Evolutionary conservation across 371 early-diverging fungal species (phyloP).

Genomic region (Mortierella sp.): DNA sequence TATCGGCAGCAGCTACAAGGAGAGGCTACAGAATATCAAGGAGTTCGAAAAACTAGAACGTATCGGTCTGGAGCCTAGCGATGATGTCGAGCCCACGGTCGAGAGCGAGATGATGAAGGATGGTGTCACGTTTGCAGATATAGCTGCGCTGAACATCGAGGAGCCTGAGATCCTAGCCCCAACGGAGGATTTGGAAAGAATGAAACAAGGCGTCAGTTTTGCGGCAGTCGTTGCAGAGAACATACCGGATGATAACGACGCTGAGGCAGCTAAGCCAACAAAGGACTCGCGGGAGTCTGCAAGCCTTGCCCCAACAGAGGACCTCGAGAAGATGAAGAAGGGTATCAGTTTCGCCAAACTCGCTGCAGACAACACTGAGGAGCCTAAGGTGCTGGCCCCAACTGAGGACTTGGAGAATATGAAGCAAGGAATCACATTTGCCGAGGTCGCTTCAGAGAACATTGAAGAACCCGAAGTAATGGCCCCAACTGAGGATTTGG

Average conservation of each 20-base stretch:
- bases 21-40: slow-evolving; percentile 19
- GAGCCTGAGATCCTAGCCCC: slow-evolving; percentile 38
- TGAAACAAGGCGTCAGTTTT: slow-evolving; percentile 35
- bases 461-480: slow-evolving; percentile 9
- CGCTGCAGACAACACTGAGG: slow-evolving; percentile 6
- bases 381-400: slow-evolving; percentile 19
- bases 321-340: slow-evolving; percentile 33
- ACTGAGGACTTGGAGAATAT: slow-evolving; percentile 35
- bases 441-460: slow-evolving; percentile 12
- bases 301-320: slow-evolving; percentile 26
- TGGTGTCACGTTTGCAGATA: slow-evolving; percentile 35
- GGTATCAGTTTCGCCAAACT: slow-evolving; percentile 21
- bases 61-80: slow-evolving; percentile 32
- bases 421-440: slow-evolving; percentile 32
- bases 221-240: slow-evolving; percentile 27
- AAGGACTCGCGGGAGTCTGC: slow-evolving; percentile 6
- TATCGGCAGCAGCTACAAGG: slow-evolving; percentile 13
- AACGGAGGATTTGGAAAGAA: slow-evolving; percentile 45
- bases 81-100: slow-evolving; percentile 33
- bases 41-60: slow-evolving; percentile 28
- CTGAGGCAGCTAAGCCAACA: slow-evolving; percentile 3
- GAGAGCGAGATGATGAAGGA: slow-evolving; percentile 49
- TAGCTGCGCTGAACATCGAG: slow-evolving; percentile 12
- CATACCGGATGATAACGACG: neutral
- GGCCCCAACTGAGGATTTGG: slow-evolving; percentile 33